Percentiles rank a stretch among this genome's conserved stretches.
These are phyloP conservation scores for Botrytis galanthina DNA, from an alignment of 2,329 filamentous ascomycete species.

Conservation along the genomic window DNA sequence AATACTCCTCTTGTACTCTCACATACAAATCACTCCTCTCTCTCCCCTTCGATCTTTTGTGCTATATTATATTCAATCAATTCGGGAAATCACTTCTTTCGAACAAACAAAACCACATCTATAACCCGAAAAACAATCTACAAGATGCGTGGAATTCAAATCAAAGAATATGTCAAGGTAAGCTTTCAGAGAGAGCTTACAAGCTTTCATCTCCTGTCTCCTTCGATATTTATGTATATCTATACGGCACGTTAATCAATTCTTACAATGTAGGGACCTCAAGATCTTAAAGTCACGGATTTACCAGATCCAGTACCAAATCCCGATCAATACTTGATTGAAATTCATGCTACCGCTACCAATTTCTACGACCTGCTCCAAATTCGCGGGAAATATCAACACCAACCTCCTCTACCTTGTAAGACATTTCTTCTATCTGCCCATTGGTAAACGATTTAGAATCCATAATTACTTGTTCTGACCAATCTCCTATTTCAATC, in stretches of 20 bases:
- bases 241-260: constrained; percentile 6
- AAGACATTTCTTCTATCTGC: background rate
- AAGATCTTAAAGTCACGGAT: constrained; percentile 71
- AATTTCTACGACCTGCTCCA: constrained; percentile 99
- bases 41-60: background rate
- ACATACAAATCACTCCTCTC: background rate
- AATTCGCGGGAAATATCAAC: constrained; percentile 92
- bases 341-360: constrained; percentile 80
- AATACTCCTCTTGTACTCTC: background rate
- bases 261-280: constrained; percentile 57
- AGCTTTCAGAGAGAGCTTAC: background rate
- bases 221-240: background rate
- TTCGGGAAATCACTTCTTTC: no score
- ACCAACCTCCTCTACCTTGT: constrained; percentile 81
- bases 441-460: background rate
- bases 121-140: background rate
- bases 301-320: constrained; percentile 73
- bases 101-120: background rate
- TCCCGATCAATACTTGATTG: constrained; percentile 77
- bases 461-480: background rate
- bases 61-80: background rate
- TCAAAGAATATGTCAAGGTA: constrained; percentile 74
- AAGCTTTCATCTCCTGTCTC: constrained; percentile 8
- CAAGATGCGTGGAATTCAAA: constrained; percentile 72
- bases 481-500: no score